Evolutionary conservation across 2,329 filamentous ascomycete genomes (phyloP).

Genomic region (Alternaria rosae): DNA sequence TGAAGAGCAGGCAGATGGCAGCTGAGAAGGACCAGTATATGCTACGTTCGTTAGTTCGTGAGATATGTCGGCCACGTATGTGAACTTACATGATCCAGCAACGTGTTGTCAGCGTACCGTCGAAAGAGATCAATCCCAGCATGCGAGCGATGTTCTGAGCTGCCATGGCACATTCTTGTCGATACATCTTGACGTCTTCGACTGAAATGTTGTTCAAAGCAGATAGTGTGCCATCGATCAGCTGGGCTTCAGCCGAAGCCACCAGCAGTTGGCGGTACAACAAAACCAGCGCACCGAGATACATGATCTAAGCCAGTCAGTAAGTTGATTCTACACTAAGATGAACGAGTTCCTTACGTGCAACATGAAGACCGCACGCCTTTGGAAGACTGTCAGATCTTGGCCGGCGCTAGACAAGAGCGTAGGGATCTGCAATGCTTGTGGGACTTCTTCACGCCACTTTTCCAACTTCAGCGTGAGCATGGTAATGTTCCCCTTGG

Average conservation of each 20-base stretch:
- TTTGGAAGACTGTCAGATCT: conserved; percentile 39
- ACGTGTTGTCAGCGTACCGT: conserved; percentile 45
- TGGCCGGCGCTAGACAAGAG: conserved; percentile 37
- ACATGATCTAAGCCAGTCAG: conserved; percentile 42
- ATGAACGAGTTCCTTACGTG: conserved; percentile 33
- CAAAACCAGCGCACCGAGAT: conserved; percentile 47
- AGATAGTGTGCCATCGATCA: conserved; percentile 34
- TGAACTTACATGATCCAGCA: conserved; percentile 46
- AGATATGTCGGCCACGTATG: background rate
- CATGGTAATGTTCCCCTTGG: conserved; percentile 36
- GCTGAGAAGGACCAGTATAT: conserved; percentile 51
- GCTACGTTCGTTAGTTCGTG: conserved; percentile 4
- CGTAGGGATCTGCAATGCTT: conserved; percentile 38
- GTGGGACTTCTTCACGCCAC: conserved; percentile 46
- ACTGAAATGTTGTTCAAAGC: conserved; percentile 34
- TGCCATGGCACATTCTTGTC: conserved; percentile 44
- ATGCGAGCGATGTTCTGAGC: conserved; percentile 48
- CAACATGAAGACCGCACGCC: conserved; percentile 48
- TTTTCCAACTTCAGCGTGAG: conserved; percentile 43
- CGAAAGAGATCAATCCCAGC: conserved; percentile 42
- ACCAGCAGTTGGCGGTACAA: conserved; percentile 47
- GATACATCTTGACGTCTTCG: conserved; percentile 38
- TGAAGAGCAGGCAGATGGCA: conserved; percentile 45
- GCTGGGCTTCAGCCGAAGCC: conserved; percentile 41
- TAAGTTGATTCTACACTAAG: background rate